Evolutionary conservation across 495 filamentous ascomycete genomes (phyloP).

Genomic region (Lentithecium fluviatile): DNA sequence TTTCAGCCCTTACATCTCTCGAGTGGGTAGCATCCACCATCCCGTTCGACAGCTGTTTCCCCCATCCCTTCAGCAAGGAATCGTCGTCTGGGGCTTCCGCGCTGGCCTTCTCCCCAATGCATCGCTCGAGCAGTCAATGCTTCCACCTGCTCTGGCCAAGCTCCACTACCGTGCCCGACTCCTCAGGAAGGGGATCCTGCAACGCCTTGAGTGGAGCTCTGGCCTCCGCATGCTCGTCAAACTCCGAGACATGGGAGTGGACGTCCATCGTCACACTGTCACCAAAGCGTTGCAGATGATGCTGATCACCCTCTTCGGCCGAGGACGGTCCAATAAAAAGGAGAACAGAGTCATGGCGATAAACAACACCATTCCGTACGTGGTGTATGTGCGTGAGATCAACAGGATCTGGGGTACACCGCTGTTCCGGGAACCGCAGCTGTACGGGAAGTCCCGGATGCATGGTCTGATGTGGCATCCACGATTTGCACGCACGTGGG

Average conservation of each 20-base stretch:
- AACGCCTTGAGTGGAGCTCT: conserved; percentile 21
- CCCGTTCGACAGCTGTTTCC: conserved; percentile 26
- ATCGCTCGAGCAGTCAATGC: conserved; percentile 19
- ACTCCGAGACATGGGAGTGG: conserved; percentile 21
- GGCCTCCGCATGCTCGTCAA: conserved; percentile 28
- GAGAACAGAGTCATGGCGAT: conserved; percentile 24
- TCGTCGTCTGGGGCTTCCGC: conserved; percentile 33
- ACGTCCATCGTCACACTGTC: conserved; percentile 21
- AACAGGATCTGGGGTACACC: conserved; percentile 29
- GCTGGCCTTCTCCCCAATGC: conserved; percentile 21
- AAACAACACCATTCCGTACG: conserved; percentile 9
- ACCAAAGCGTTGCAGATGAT: conserved; percentile 23
- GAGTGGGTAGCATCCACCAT: background rate
- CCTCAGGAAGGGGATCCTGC: background rate
- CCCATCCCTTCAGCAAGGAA: conserved; percentile 14
- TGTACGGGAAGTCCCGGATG: background rate
- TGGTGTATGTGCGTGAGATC: conserved; percentile 17
- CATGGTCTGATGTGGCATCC: conserved; percentile 17
- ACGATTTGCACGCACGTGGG: background rate
- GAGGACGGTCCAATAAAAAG: conserved; percentile 11
- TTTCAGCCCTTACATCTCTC: background rate
- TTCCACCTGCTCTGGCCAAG: background rate
- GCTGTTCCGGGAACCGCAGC: conserved; percentile 7
- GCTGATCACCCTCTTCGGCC: conserved; percentile 24
- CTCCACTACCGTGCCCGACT: conserved; percentile 1